Percentiles rank a stretch among this genome's conserved stretches.
phyloP scores from a whole-genome alignment of 192 early-diverging fungal species.

The Umbelopsis ramanniana region DNA sequence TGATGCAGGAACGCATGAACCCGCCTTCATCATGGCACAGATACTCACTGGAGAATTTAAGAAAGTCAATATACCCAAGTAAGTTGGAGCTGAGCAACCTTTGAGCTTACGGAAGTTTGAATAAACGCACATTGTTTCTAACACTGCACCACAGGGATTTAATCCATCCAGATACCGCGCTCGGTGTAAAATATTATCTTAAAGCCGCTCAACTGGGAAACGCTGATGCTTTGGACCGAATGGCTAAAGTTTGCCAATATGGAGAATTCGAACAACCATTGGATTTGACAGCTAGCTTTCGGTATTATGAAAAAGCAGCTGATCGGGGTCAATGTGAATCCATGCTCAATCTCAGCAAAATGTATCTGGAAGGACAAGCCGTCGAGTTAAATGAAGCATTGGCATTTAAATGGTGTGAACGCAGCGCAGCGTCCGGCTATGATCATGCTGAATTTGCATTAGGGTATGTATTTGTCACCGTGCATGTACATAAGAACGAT shows the following conservation, averaged over 20 bases:
- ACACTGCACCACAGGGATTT: slow-evolving; percentile 41
- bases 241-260: slow-evolving; percentile 83
- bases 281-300: slow-evolving; percentile 69
- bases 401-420: slow-evolving; percentile 81
- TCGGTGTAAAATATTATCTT: slow-evolving; percentile 73
- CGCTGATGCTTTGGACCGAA: slow-evolving; percentile 71
- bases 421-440: slow-evolving; percentile 79
- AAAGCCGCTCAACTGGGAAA: slow-evolving; percentile 78
- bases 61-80: slow-evolving; percentile 56
- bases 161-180: slow-evolving; percentile 75
- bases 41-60: slow-evolving; percentile 78
- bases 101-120: too few relatives aligned
- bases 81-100: background rate
- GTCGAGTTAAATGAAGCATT: slow-evolving; percentile 68
- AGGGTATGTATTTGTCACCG: slow-evolving; percentile 61
- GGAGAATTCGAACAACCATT: slow-evolving; percentile 70
- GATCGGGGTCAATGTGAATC: slow-evolving; percentile 78
- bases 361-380: slow-evolving; percentile 82
- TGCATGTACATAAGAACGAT: too few relatives aligned
- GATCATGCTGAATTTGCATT: slow-evolving; percentile 87
- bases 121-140: background rate
- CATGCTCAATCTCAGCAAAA: slow-evolving; percentile 86
- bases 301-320: slow-evolving; percentile 83
- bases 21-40: slow-evolving; percentile 76
- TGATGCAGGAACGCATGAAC: slow-evolving; percentile 67